These are phyloP conservation scores for Aphanomyces invadans DNA, from an alignment of 352 stramenopile species.

Conservation along the genomic window DNA sequence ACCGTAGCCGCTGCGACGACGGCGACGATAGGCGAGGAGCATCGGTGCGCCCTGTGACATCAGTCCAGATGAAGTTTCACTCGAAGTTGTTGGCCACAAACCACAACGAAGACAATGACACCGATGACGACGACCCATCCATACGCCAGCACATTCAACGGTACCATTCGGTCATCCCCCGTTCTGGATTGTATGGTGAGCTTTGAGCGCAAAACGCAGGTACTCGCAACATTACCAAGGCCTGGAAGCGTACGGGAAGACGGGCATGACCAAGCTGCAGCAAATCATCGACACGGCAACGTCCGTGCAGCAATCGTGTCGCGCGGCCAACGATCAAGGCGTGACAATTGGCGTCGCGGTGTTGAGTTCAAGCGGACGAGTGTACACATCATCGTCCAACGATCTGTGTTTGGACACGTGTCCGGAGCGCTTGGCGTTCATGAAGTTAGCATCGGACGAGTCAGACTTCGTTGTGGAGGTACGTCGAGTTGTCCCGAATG, in stretches of 20 bases:
- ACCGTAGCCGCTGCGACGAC: neutral
- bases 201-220: neutral
- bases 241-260: constrained; percentile 5
- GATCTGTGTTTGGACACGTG: constrained; percentile 16
- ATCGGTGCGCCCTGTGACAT: neutral
- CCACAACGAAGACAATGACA: neutral
- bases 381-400: constrained; percentile 16
- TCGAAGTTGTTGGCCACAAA: neutral
- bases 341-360: constrained; percentile 13
- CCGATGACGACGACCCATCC: neutral
- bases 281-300: constrained; percentile 18
- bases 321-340: neutral
- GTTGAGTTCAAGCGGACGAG: constrained; percentile 8
- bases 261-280: constrained; percentile 7
- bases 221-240: constrained; percentile 16
- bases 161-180: neutral
- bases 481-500: neutral
- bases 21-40: neutral
- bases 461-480: constrained; percentile 10
- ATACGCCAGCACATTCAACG: neutral
- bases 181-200: neutral
- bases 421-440: constrained; percentile 12
- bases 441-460: constrained; percentile 23
- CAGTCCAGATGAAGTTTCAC: neutral
- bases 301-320: neutral